Evolutionary conservation across 2,329 filamentous ascomycete genomes (phyloP).

Genomic region (Claviceps lovelessii): DNA sequence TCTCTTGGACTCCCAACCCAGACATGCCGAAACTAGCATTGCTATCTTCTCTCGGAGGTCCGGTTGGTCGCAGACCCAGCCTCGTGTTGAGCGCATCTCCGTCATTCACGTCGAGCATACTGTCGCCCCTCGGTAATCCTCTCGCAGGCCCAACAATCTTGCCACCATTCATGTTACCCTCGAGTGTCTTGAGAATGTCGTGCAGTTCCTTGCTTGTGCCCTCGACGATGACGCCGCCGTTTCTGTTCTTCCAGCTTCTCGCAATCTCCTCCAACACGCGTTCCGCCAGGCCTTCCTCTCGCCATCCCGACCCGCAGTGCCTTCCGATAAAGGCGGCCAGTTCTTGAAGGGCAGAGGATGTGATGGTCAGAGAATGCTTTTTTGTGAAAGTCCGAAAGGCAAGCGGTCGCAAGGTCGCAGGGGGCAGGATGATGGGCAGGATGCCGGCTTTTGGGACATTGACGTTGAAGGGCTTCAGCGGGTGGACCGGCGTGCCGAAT

Average conservation of each 20-base stretch:
- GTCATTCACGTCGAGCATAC: conserved; percentile 44
- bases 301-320: conserved; percentile 91
- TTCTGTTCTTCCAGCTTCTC: conserved; percentile 78
- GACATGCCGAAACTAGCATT: conserved; percentile 51
- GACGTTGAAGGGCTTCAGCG: conserved; percentile 50
- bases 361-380: conserved; percentile 88
- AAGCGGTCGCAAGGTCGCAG: conserved; percentile 71
- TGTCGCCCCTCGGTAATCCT: conserved; percentile 43
- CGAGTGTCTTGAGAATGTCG: conserved; percentile 67
- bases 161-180: conserved; percentile 82
- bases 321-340: conserved; percentile 82
- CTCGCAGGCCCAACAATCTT: conserved; percentile 40
- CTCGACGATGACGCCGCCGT: conserved; percentile 82
- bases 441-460: conserved; percentile 47
- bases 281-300: conserved; percentile 86
- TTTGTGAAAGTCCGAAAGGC: conserved; percentile 95
- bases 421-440: conserved; percentile 77
- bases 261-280: conserved; percentile 84
- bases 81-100: conserved; percentile 39
- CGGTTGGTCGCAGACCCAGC: conserved; percentile 34
- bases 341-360: conserved; percentile 70
- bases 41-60: conserved; percentile 42
- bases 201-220: conserved; percentile 63
- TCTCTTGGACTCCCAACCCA: conserved; percentile 35
- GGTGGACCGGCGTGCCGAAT: conserved; percentile 75